Evolutionary conservation across 192 early-diverging fungal species (phyloP), one percentile per base, ranked within the genome.

Genomic region (Powellomyces hirtus): DNA sequence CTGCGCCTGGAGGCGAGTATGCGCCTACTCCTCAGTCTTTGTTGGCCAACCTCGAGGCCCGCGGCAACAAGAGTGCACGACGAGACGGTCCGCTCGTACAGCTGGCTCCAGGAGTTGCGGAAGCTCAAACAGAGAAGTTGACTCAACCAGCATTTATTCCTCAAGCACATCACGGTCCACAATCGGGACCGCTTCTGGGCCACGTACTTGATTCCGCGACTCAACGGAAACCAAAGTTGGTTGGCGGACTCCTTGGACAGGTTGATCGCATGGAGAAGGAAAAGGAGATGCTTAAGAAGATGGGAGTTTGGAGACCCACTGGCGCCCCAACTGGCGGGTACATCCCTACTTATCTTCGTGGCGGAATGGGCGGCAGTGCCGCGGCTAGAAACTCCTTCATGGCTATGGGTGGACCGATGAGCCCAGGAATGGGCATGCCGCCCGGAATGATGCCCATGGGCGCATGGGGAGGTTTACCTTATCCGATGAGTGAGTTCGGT

Each of bases 281-380:
- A 16, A 80, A 80, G 58, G 70, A 79, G 42, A 59, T 79, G 59
- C 51, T 76, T 35, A 79, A 79, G 53, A 66, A 80, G 44, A 71
- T 71, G 68, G 68, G 68, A 8, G 31, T 71, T 24, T 63, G 50
- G 58, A 26, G 68, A 18, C 61, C 59, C 7, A 46, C 26, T 38
- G 49, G 42, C 6, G 68, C 50, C 2, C 62, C 59, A 20, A 38
- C 35, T 16, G 67, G 67, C 10, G 38, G 26, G 0, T 69, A 69
- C 27, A 44, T 69, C 22, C 67, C 67, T 6, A 60, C 42, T 7
- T 69, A 69, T 35, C 33, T 69, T 16, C 67, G 67, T 27, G 67
- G 67, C 38, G 64, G 64, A 10, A 31, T 38, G 64, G 26, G 27
- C n/a, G 64, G 64, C 10, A 5, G 30, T 18, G 37, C 42, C 4